phyloP scores from a whole-genome alignment of 2,329 filamentous ascomycete species.

The Penicillium sp. region DNA sequence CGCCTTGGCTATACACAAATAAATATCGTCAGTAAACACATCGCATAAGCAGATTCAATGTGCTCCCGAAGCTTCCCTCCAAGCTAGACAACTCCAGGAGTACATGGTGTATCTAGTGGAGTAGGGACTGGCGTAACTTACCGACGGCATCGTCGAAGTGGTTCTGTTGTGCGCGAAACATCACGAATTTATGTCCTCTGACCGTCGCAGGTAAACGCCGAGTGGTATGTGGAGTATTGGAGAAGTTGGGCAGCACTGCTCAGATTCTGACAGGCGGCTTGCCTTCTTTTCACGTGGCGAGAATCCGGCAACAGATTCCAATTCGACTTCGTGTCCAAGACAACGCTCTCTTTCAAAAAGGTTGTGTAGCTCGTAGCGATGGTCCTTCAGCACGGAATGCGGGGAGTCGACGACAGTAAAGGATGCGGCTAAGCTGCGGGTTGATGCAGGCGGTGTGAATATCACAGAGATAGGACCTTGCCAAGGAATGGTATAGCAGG shows the following conservation, averaged over 20 bases:
- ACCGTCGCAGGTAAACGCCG: slow-evolving; percentile 6
- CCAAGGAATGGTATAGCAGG: not conserved
- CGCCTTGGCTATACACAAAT: slow-evolving; percentile 61
- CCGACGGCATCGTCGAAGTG: slow-evolving; percentile 69
- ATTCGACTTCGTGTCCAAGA: not conserved
- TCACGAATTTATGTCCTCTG: slow-evolving; percentile 29
- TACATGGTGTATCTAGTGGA: not conserved
- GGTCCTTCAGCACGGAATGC: slow-evolving; percentile 17
- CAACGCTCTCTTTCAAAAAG: not conserved
- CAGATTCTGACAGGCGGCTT: slow-evolving; percentile 2
- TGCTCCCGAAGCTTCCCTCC: not conserved
- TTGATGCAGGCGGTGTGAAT: not conserved
- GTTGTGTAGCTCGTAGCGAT: slow-evolving; percentile 5
- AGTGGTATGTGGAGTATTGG: slow-evolving; percentile 4
- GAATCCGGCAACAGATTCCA: not conserved
- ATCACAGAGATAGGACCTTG: not conserved
- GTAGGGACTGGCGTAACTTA: slow-evolving; percentile 40
- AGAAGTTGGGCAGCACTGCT: slow-evolving; percentile 15
- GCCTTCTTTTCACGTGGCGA: not conserved
- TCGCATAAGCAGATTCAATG: not conserved
- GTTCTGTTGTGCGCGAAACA: slow-evolving; percentile 65
- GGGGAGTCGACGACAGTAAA: slow-evolving; percentile 17
- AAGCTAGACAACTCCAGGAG: not conserved
- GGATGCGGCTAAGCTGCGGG: not conserved
- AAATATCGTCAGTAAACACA: slow-evolving; percentile 27